These are phyloP conservation scores for Aspergillus sclerotioniger DNA, from an alignment of 495 filamentous ascomycete genomes.

Conservation along the genomic window DNA sequence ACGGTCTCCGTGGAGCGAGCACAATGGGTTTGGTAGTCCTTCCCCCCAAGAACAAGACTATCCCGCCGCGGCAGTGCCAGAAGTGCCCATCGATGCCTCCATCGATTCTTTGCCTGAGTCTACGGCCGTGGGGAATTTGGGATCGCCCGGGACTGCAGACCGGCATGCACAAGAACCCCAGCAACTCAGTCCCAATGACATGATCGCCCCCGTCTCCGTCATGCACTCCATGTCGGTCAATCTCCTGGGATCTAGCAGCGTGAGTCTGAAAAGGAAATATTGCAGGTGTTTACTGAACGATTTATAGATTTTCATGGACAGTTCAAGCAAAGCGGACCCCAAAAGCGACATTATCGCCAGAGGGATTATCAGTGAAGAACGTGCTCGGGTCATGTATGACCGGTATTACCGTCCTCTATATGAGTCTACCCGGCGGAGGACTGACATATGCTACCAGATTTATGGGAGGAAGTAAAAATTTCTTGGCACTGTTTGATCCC, in stretches of 20 bases:
- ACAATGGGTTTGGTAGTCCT: conserved; percentile 29
- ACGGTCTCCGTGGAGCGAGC: conserved; percentile 27
- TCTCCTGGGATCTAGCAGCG: conserved; percentile 35
- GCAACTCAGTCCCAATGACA: conserved; percentile 42
- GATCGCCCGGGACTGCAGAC: conserved; percentile 28
- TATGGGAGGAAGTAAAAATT: conserved; percentile 41
- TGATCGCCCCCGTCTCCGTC: conserved; percentile 42
- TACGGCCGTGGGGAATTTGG: conserved; percentile 20
- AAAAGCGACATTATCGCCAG: conserved; percentile 39
- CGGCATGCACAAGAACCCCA: conserved; percentile 35
- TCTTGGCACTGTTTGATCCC: conserved; percentile 39
- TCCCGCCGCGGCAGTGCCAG: conserved; percentile 27
- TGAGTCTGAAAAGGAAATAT: conserved; percentile 12
- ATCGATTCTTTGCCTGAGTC: conserved; percentile 32
- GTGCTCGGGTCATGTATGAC: conserved; percentile 41
- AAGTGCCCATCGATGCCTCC: conserved; percentile 22
- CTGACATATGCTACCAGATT: conserved; percentile 24
- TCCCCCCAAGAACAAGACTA: conserved; percentile 33
- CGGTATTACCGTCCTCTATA: conserved; percentile 20
- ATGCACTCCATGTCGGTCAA: conserved; percentile 47
- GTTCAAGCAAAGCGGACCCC: conserved; percentile 30
- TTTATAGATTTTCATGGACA: conserved; percentile 39
- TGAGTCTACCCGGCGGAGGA: background rate
- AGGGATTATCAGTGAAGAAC: conserved; percentile 41
- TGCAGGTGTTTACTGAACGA: background rate